Percentiles rank a stretch among this genome's conserved stretches.
Conservation (phyloP, 257 asterid genomes). For the Nicotiana paniculata region DNA sequence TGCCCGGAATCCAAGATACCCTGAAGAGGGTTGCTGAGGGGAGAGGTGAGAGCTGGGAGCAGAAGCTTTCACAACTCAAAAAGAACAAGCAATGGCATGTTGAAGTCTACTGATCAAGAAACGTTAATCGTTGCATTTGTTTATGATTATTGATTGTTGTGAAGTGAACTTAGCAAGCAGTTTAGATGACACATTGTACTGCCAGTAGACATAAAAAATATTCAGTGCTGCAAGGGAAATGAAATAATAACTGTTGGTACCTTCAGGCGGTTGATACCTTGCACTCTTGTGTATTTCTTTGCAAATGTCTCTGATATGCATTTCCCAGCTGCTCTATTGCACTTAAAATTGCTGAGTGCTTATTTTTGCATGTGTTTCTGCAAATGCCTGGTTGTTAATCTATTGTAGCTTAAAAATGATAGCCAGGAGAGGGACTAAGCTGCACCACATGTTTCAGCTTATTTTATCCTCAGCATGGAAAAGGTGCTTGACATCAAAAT, state of each 20-base stretch:
- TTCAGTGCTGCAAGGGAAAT: background rate
- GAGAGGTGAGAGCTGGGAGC: conserved; percentile 92
- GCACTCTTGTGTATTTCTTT: background rate
- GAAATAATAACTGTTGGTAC: background rate
- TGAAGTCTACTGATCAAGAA: conserved; percentile 59
- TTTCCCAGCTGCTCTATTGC: background rate
- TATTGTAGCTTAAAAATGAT: background rate
- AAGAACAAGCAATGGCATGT: conserved; percentile 99
- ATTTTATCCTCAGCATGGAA: background rate
- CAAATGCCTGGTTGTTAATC: background rate
- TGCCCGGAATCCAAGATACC: conserved; percentile 96
- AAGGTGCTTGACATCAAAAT: background rate
- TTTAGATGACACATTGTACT: conserved; percentile 1
- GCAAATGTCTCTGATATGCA: background rate
- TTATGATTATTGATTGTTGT: conserved; percentile 2
- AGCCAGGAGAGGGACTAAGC: background rate
- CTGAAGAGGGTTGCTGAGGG: conserved; percentile 75
- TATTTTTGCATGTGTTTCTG: background rate
- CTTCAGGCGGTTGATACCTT: background rate
- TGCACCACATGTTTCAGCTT: background rate
- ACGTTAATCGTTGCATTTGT: background rate
- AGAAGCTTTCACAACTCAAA: conserved; percentile 72
- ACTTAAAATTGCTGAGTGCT: background rate
- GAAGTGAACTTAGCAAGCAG: conserved; percentile 1
- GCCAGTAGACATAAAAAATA: background rate